Evolutionary conservation across 2,329 filamentous ascomycete species (phyloP).

Genomic region (Ophiostoma populinum): DNA sequence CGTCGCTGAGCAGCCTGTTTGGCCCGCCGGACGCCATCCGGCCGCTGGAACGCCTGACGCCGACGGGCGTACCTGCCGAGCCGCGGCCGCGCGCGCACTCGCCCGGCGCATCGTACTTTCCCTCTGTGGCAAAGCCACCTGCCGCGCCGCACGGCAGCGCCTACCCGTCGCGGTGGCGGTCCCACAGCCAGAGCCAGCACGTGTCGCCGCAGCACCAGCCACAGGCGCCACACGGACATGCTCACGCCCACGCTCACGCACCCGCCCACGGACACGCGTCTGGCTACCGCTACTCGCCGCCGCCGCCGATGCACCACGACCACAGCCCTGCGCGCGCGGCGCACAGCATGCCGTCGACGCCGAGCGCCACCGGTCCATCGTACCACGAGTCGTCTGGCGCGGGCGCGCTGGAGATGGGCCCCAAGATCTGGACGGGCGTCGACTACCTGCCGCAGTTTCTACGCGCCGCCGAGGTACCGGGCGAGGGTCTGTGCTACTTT

Average conservation of each 20-base stretch:
- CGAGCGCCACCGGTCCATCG: not conserved
- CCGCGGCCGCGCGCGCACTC: constrained; percentile 20
- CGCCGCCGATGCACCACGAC: not conserved
- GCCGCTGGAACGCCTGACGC: constrained; percentile 26
- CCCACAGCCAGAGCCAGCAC: too few relatives aligned
- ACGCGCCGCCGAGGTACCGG: constrained; percentile 47
- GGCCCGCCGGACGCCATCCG: constrained; percentile 28
- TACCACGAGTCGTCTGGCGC: too few relatives aligned
- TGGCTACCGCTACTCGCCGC: not conserved
- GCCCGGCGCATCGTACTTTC: constrained; percentile 30
- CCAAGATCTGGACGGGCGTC: constrained; percentile 53
- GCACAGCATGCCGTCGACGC: not conserved
- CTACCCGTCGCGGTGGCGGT: too few relatives aligned
- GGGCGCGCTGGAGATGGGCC: constrained; percentile 43
- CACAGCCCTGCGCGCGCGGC: constrained; percentile 1
- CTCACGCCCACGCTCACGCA: too few relatives aligned
- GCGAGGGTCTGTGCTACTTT: constrained; percentile 68
- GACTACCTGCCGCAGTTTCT: constrained; percentile 52
- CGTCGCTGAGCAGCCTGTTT: constrained; percentile 39
- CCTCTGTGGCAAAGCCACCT: constrained; percentile 14
- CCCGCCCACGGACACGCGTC: not conserved
- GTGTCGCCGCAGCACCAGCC: not conserved
- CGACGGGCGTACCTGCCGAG: constrained; percentile 14
- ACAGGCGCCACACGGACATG: not conserved
- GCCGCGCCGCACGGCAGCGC: too few relatives aligned